Percentiles rank a stretch among this genome's conserved stretches.
Evolutionary conservation across 768 basidiomycete genomes (phyloP).

Genomic region (Psilocybe sp.): DNA sequence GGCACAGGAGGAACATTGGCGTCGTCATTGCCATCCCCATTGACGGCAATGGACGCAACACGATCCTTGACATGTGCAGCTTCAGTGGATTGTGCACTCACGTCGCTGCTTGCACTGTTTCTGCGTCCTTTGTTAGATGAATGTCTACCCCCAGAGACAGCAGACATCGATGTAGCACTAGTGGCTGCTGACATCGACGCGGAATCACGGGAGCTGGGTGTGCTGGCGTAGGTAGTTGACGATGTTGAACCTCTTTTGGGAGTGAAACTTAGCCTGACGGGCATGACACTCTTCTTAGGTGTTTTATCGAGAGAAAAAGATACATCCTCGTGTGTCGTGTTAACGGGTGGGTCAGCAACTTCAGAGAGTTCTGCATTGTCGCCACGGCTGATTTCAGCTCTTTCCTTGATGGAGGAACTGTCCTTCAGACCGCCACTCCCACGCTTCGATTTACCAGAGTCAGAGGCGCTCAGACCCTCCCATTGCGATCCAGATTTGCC

Average conservation of each 20-base stretch:
- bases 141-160: slow-evolving; percentile 61
- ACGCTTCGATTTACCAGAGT: slow-evolving; percentile 37
- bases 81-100: slow-evolving; percentile 75
- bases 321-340: slow-evolving; percentile 59
- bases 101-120: slow-evolving; percentile 86
- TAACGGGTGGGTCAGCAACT: slow-evolving; percentile 36
- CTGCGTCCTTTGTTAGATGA: slow-evolving; percentile 66
- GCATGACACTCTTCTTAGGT: slow-evolving; percentile 59
- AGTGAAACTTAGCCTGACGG: slow-evolving; percentile 72
- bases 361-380: slow-evolving; percentile 36
- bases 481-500: slow-evolving; percentile 65
- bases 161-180: slow-evolving; percentile 75
- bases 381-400: slow-evolving; percentile 37
- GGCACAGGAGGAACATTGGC: slow-evolving; percentile 87
- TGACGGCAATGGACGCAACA: slow-evolving; percentile 54
- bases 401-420: slow-evolving; percentile 42
- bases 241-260: slow-evolving; percentile 88
- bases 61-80: slow-evolving; percentile 64
- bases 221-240: slow-evolving; percentile 82
- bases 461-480: slow-evolving; percentile 61
- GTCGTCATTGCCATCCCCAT: slow-evolving; percentile 60
- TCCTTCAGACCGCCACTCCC: slow-evolving; percentile 39
- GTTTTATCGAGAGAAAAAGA: slow-evolving; percentile 56
- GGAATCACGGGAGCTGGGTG: slow-evolving; percentile 85
- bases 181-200: slow-evolving; percentile 78